phyloP scores from a whole-genome alignment of 192 early-diverging fungal species.

The Umbelopsis vinacea region DNA sequence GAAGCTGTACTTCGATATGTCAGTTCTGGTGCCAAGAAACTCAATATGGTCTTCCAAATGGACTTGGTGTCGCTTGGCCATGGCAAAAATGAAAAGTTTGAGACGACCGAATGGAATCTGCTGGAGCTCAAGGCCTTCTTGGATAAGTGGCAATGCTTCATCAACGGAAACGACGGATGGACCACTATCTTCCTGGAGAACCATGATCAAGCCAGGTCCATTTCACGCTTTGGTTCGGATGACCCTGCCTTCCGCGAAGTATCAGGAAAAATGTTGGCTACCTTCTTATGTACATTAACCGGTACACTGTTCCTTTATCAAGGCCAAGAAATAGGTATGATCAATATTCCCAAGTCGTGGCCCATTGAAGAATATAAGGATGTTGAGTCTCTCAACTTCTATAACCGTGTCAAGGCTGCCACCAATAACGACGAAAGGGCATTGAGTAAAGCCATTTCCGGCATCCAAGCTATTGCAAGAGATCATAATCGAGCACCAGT shows the following conservation, averaged over 20 bases:
- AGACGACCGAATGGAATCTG: neutral
- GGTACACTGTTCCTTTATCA: neutral
- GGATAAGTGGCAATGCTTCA: slow-evolving; percentile 4
- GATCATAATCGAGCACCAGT: neutral
- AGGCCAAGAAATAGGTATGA: neutral
- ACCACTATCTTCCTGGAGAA: neutral
- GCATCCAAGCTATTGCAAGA: neutral
- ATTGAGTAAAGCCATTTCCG: neutral
- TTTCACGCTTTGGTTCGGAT: neutral
- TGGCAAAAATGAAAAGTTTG: neutral
- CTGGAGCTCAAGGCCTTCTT: neutral
- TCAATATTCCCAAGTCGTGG: slow-evolving; percentile 4
- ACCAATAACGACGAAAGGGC: neutral
- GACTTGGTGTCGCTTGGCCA: neutral
- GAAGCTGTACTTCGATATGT: slow-evolving; percentile 1
- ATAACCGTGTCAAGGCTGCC: neutral
- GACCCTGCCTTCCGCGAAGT: neutral
- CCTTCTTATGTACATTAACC: neutral
- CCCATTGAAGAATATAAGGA: neutral
- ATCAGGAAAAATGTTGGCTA: slow-evolving; percentile 8
- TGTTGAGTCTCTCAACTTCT: neutral
- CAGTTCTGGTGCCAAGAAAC: neutral
- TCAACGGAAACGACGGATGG: neutral
- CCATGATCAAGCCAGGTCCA: neutral
- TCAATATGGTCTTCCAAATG: slow-evolving; percentile 6